phyloP scores from a whole-genome alignment of 805 yeast species.

The Saturnispora gosingensis region DNA sequence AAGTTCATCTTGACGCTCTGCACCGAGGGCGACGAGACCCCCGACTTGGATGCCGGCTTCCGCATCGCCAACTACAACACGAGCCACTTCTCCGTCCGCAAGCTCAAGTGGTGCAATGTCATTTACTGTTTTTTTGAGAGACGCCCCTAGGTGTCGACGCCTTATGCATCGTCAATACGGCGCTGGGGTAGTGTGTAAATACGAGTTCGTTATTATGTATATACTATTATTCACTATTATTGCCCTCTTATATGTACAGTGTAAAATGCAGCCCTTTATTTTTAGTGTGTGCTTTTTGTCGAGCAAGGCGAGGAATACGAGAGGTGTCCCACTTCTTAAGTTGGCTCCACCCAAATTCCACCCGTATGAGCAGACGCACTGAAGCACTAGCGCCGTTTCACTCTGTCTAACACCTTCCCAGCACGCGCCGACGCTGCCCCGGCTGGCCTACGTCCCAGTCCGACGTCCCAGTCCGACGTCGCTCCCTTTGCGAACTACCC shows the following conservation, averaged over 20 bases:
- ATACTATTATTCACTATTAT: background rate
- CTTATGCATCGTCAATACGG: background rate
- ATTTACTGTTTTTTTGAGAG: conserved; percentile 13
- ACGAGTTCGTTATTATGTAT: background rate
- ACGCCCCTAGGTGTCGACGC: conserved; percentile 2
- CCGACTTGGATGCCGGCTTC: background rate
- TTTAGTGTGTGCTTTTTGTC: background rate
- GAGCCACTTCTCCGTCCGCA: background rate
- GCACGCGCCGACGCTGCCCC: no score
- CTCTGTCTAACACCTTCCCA: no score
- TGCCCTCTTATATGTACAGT: background rate
- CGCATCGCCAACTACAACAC: background rate
- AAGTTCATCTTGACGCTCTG: conserved; percentile 36
- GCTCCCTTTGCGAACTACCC: no score
- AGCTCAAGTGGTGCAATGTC: conserved; percentile 3
- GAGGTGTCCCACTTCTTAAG: background rate
- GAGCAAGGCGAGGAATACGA: background rate
- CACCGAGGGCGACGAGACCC: conserved; percentile 14
- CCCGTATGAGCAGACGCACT: background rate
- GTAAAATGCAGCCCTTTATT: background rate
- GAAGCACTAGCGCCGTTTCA: no score
- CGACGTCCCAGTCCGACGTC: no score
- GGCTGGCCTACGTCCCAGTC: no score
- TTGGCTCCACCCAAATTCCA: background rate
- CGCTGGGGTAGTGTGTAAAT: background rate